phyloP scores from a whole-genome alignment of 768 basidiomycete genomes.

The Termitomyces sp. region DNA sequence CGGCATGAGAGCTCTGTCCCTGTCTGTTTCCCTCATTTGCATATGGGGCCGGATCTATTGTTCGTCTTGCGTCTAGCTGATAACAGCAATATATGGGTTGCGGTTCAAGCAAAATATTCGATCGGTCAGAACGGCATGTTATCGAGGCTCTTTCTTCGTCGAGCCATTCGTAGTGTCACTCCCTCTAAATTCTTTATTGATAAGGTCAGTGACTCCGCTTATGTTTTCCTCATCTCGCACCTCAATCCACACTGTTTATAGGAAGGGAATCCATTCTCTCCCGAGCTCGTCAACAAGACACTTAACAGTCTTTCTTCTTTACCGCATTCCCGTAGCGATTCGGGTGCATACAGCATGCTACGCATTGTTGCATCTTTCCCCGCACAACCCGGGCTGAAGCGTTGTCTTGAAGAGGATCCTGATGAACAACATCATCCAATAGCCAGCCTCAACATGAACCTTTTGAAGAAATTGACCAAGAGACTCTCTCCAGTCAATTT shows the following conservation, averaged over 20 bases:
- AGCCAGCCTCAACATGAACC: conserved; percentile 35
- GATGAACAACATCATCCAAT: conserved; percentile 37
- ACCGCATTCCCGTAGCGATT: conserved; percentile 31
- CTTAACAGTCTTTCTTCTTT: conserved; percentile 22
- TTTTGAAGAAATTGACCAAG: conserved; percentile 35
- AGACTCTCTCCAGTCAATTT: conserved; percentile 33
- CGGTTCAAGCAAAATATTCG: conserved; percentile 38
- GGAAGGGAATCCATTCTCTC: conserved; percentile 34
- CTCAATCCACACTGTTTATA: conserved; percentile 10
- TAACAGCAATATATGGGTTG: conserved; percentile 36
- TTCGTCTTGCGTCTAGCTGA: conserved; percentile 35
- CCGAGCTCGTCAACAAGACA: conserved; percentile 26
- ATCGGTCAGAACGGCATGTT: conserved; percentile 27
- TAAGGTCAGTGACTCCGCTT: conserved; percentile 24
- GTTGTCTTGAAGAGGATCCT: conserved; percentile 35
- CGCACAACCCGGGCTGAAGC: conserved; percentile 33
- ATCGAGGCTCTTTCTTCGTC: conserved; percentile 26
- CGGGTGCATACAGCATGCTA: conserved; percentile 37
- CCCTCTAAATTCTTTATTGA: conserved; percentile 36
- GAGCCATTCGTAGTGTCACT: conserved; percentile 39
- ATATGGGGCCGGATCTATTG: conserved; percentile 41
- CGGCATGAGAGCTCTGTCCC: conserved; percentile 25
- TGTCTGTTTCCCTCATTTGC: conserved; percentile 36
- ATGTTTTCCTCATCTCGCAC: background rate
- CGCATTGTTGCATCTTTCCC: conserved; percentile 40